phyloP scores from a whole-genome alignment of 2,329 filamentous ascomycete genomes.

The Tolypocladium capitatum region DNA sequence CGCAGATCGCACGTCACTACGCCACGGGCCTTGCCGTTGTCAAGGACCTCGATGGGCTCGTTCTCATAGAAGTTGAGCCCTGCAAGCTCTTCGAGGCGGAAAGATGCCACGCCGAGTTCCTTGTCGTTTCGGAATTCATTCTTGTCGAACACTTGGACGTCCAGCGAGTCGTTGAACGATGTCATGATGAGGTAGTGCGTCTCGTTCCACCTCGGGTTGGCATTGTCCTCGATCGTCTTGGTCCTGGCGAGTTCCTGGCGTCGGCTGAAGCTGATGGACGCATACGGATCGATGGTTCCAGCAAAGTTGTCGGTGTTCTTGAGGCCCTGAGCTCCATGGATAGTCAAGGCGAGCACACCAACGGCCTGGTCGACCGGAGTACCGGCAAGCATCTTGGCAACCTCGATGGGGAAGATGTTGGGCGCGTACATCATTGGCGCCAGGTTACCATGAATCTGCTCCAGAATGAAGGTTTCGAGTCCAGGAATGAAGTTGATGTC shows the following conservation, averaged over 20 bases:
- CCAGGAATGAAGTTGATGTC: constrained; percentile 99
- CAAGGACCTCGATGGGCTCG: constrained; percentile 68
- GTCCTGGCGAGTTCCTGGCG: constrained; percentile 73
- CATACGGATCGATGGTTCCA: constrained; percentile 84
- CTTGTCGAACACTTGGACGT: constrained; percentile 77
- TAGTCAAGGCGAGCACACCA: constrained; percentile 79
- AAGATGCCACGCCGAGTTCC: constrained; percentile 77
- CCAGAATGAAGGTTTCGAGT: constrained; percentile 83
- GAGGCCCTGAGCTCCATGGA: constrained; percentile 81
- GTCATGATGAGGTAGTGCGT: constrained; percentile 92
- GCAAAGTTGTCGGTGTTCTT: constrained; percentile 94
- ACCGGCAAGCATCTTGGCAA: constrained; percentile 94
- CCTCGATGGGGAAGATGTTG: constrained; percentile 95
- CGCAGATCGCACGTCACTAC: constrained; percentile 69
- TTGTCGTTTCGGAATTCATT: constrained; percentile 97
- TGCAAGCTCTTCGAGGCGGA: constrained; percentile 72
- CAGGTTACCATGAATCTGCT: constrained; percentile 89
- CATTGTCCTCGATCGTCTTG: constrained; percentile 72
- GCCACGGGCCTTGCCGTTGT: constrained; percentile 74
- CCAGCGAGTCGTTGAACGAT: constrained; percentile 76
- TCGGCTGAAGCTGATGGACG: constrained; percentile 70
- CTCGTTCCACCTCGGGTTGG: constrained; percentile 89
- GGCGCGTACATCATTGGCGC: constrained; percentile 97
- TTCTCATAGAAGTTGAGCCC: constrained; percentile 69
- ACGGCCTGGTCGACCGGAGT: constrained; percentile 91